These are phyloP conservation scores for Zymoseptoria pseudotritici DNA, from an alignment of 2,329 filamentous ascomycete species.

Conservation along the genomic window DNA sequence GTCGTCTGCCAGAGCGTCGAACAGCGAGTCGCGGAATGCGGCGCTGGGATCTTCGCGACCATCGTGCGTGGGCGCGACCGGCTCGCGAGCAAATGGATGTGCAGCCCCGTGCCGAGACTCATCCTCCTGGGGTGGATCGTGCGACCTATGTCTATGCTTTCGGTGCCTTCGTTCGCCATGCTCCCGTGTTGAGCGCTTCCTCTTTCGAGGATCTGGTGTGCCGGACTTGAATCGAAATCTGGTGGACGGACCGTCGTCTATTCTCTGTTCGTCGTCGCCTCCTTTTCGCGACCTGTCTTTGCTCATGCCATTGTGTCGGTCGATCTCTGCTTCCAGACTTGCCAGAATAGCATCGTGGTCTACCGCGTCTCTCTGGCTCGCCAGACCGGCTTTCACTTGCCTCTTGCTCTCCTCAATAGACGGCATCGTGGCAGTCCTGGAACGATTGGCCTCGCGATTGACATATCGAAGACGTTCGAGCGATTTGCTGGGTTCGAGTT, in stretches of 20 bases:
- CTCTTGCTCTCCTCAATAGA: conserved; percentile 28
- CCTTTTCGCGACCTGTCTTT: background rate
- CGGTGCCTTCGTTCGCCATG: conserved; percentile 2
- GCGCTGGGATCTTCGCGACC: conserved; percentile 54
- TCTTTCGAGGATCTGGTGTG: conserved; percentile 15
- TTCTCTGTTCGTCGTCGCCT: background rate
- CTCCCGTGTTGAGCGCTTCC: conserved; percentile 14
- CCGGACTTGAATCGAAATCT: conserved; percentile 28
- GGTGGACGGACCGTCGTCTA: conserved; percentile 4
- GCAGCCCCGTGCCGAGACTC: conserved; percentile 11
- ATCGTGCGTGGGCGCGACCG: conserved; percentile 14
- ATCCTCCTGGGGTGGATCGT: conserved; percentile 2
- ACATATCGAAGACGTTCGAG: conserved; percentile 4
- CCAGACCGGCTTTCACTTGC: conserved; percentile 22
- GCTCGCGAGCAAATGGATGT: conserved; percentile 29
- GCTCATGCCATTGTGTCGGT: conserved; percentile 22
- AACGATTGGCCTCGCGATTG: background rate
- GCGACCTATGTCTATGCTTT: conserved; percentile 10
- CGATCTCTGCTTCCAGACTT: conserved; percentile 28
- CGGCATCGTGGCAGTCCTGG: conserved; percentile 20
- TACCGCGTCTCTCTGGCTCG: conserved; percentile 10
- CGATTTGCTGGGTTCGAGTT: too few relatives aligned
- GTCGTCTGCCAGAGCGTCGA: conserved; percentile 94
- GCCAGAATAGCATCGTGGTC: conserved; percentile 29
- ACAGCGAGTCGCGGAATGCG: conserved; percentile 87